phyloP scores from a whole-genome alignment of 176 grass and related monocot genomes.

The Carex scoparia region DNA sequence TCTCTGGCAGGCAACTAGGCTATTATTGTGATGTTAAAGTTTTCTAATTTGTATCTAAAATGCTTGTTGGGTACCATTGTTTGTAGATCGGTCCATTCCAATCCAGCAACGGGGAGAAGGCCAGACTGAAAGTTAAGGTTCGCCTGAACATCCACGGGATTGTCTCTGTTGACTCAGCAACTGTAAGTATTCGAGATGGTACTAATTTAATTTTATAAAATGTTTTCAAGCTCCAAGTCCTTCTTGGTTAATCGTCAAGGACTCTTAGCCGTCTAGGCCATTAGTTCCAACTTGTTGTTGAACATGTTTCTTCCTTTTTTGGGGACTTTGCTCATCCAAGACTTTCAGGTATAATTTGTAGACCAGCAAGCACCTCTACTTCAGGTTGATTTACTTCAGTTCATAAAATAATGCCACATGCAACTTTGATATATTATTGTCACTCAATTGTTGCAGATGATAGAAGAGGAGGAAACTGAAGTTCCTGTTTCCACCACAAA shows the following conservation, averaged over 20 bases:
- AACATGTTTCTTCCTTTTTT: not conserved
- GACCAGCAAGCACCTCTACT: not conserved
- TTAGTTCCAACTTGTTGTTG: not conserved
- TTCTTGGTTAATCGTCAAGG: not conserved
- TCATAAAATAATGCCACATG: not conserved
- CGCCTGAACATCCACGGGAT: slow-evolving; percentile 85
- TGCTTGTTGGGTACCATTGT: not conserved
- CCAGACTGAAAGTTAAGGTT: slow-evolving; percentile 80
- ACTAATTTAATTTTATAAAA: slow-evolving; percentile 1
- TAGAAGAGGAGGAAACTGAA: slow-evolving; percentile 75
- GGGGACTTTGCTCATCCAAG: not conserved
- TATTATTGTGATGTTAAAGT: not conserved
- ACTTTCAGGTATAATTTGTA: not conserved
- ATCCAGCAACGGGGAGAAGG: slow-evolving; percentile 55
- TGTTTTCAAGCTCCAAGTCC: not conserved
- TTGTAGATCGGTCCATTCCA: slow-evolving; percentile 77
- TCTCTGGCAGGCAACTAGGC: not conserved
- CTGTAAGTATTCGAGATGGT: slow-evolving; percentile 31
- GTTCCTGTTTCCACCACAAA: slow-evolving; percentile 43
- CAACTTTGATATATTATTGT: not conserved
- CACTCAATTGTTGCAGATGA: slow-evolving; percentile 43
- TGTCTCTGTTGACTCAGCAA: slow-evolving; percentile 76
- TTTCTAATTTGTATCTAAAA: not conserved
- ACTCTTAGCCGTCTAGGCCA: not conserved
- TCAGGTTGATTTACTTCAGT: not conserved